phyloP scores from a whole-genome alignment of 2,329 filamentous ascomycete species.

The Ophiostoma novo-ulmi region DNA sequence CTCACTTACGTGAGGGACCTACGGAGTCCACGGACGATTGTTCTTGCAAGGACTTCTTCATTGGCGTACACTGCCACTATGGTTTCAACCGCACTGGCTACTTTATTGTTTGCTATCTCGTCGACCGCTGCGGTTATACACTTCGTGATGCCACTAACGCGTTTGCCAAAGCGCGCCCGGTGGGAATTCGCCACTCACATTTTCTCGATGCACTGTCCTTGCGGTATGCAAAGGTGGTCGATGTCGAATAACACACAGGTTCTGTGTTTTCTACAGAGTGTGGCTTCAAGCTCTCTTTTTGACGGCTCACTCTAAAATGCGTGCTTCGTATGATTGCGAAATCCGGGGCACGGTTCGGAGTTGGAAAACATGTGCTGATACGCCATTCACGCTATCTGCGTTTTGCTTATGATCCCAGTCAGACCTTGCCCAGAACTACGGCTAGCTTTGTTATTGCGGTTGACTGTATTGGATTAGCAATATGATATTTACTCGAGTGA shows the following conservation, averaged over 20 bases:
- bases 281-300: not conserved
- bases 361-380: too few relatives aligned
- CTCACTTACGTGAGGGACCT: slow-evolving; percentile 29
- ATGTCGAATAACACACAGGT: not conserved
- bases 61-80: slow-evolving; percentile 92
- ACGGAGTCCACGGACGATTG: not conserved
- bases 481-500: too few relatives aligned
- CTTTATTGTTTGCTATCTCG: slow-evolving; percentile 84
- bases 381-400: too few relatives aligned
- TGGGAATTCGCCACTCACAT: slow-evolving; percentile 83
- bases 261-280: not conserved
- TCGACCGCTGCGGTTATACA: slow-evolving; percentile 67
- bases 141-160: slow-evolving; percentile 73
- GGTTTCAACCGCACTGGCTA: slow-evolving; percentile 94
- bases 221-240: slow-evolving; percentile 49
- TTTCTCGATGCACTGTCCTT: slow-evolving; percentile 82
- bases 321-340: not conserved
- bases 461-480: too few relatives aligned
- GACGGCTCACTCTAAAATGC: not conserved
- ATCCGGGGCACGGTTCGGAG: not conserved
- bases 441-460: too few relatives aligned
- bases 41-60: slow-evolving; percentile 34
- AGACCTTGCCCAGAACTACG: too few relatives aligned
- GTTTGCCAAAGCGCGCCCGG: slow-evolving; percentile 67
- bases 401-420: too few relatives aligned